phyloP scores from a whole-genome alignment of 345 rosid genomes.

The Geranium brycei region DNA sequence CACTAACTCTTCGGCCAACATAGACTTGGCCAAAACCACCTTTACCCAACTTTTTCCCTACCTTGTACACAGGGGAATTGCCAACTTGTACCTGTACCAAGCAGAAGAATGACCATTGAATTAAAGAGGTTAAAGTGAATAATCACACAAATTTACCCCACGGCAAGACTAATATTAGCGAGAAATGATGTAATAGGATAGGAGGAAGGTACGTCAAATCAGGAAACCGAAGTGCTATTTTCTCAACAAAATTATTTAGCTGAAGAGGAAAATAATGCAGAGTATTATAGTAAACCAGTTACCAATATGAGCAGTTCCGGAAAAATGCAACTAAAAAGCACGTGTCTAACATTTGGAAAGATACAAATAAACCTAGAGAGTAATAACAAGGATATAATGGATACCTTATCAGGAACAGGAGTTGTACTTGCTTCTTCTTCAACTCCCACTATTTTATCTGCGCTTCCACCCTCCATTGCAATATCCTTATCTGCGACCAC shows the following conservation, averaged over 20 bases:
- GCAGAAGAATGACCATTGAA: background rate
- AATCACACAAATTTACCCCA: too few relatives aligned
- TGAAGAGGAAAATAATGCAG: too few relatives aligned
- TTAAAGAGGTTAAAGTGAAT: background rate
- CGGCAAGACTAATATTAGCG: background rate
- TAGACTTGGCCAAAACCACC: constrained; percentile 99
- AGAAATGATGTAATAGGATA: too few relatives aligned
- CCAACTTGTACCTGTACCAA: constrained; percentile 71
- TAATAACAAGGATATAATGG: constrained; percentile 9
- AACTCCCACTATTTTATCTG: constrained; percentile 55
- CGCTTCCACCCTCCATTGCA: constrained; percentile 72
- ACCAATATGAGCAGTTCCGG: too few relatives aligned
- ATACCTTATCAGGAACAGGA: constrained; percentile 89
- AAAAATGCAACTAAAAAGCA: too few relatives aligned
- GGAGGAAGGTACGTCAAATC: too few relatives aligned
- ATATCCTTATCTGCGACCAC: constrained; percentile 71
- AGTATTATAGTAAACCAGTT: too few relatives aligned
- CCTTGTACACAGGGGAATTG: constrained; percentile 70
- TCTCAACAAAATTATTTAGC: too few relatives aligned
- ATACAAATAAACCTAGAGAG: constrained; percentile 5
- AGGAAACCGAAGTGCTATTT: too few relatives aligned
- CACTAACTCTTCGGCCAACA: constrained; percentile 71
- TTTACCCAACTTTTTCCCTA: constrained; percentile 82
- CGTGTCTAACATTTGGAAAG: background rate
- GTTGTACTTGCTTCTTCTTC: constrained; percentile 74